Percentiles rank a stretch among this genome's conserved stretches.
phyloP scores from a whole-genome alignment of 2,329 filamentous ascomycete genomes.

The Sporothrix euskadiensis region DNA sequence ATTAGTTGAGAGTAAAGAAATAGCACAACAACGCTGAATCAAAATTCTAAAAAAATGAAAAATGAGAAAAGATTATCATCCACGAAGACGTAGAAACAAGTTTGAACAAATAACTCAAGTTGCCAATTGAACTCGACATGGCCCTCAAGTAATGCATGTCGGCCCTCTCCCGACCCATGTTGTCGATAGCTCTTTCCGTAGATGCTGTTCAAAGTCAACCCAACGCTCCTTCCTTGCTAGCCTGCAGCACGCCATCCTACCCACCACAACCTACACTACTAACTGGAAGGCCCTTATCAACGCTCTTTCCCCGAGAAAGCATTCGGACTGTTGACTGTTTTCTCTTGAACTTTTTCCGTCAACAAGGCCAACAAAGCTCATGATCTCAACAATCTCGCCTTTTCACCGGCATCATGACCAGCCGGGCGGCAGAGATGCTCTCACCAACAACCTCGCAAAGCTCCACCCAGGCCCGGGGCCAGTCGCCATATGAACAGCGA shows the following conservation, averaged over 20 bases:
- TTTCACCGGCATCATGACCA: background rate
- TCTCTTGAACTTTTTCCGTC: too few relatives aligned
- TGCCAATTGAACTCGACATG: too few relatives aligned
- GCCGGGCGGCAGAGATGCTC: background rate
- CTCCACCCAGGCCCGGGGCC: background rate
- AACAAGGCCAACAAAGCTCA: background rate
- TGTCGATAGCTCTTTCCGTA: background rate
- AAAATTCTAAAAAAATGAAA: too few relatives aligned
- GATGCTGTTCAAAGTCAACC: background rate
- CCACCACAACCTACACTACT: background rate
- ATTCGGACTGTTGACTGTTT: background rate
- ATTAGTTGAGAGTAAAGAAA: background rate
- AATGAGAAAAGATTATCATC: too few relatives aligned
- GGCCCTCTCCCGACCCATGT: background rate
- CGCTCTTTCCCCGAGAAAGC: background rate
- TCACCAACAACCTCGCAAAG: conserved; percentile 5
- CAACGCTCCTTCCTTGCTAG: conserved; percentile 1
- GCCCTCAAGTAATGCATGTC: background rate
- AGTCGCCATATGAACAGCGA: background rate
- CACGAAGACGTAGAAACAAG: too few relatives aligned
- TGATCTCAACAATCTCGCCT: background rate
- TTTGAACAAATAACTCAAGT: too few relatives aligned
- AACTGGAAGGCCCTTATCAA: background rate
- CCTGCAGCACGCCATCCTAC: conserved; percentile 11
- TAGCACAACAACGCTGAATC: background rate